Base-by-base conservation (phyloP, 73 alveolate genomes). In the Blepharisma japonicum region DNA sequence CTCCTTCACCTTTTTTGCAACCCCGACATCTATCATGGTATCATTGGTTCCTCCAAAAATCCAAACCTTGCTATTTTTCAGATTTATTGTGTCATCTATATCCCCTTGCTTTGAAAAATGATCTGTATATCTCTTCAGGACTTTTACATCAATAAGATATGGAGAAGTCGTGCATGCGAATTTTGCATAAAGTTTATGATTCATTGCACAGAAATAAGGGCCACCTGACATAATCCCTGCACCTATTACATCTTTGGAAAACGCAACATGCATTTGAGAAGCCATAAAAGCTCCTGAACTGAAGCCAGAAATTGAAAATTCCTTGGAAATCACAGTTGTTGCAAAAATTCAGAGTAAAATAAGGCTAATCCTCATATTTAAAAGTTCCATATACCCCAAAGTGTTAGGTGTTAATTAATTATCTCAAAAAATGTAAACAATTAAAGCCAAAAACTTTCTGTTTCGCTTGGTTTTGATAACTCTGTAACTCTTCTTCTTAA, bases 241-340 rank as follows among this genome's bases (percentile, higher is more conserved):
- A 7, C 93, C 93, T 46, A 50, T 50, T 6, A 86, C 50, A 7
- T 71, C 39, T 14, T 46, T 54, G 7, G 89, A 82, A 55, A 55
- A 51, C 6, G 90, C 78, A n/a, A 86, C 72, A 54, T 86, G 88
- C 86, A 86, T 72, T 55, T 86, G 85, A 11, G 71, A 71, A 7
- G 93, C 89, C 81, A 86, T 71, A 83, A 53, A 86, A 7, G 81
- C 93, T 6, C 93, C 93, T 18, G 90, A 82, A 20, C 89, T 81
- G 32, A 86, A 51, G 18, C 93, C 93, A 54, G 84, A 49, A 38
- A 86, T 87, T 23, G 89, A 82, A 25, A 61, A 61, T 8, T 61
- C 42, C 3, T 32, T 32, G 42, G 42, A 32, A 32, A 32, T 32
- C 42, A 3, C 42, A 32, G 3, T 32, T 32, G 42, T 32, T 32